A percentile compares a stretch with the other conserved stretches of the same genome.
Conservation (phyloP, 2,329 filamentous ascomycete species). For the Xylaria sp. region DNA sequence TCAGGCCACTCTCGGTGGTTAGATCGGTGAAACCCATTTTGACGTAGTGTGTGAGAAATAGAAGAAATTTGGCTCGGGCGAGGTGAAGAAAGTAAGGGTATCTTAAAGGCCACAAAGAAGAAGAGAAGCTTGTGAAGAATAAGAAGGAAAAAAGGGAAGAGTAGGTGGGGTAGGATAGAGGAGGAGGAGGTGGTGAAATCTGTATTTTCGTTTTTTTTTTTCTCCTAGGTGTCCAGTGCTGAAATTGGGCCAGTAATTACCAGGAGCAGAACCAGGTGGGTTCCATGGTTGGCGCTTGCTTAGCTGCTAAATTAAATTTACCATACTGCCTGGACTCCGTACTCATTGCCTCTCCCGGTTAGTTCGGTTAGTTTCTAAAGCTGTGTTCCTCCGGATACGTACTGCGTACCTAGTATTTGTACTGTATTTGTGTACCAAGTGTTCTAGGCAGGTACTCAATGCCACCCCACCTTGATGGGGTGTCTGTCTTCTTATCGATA, state of each 20-base stretch:
- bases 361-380: background rate
- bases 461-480: background rate
- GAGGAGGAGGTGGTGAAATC: conserved; percentile 42
- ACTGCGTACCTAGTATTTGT: no score
- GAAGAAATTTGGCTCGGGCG: conserved; percentile 31
- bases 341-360: background rate
- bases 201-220: conserved; percentile 46
- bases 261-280: background rate
- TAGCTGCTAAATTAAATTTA: conserved; percentile 2
- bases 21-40: conserved; percentile 72
- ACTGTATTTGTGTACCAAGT: no score
- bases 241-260: conserved; percentile 16
- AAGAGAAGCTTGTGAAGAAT: conserved; percentile 44
- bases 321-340: background rate
- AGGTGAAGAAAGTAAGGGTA: conserved; percentile 43
- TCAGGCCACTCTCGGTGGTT: conserved; percentile 64
- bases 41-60: conserved; percentile 36
- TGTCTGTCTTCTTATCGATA: conserved; percentile 39
- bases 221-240: background rate
- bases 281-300: conserved; percentile 6
- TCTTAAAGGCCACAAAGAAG: conserved; percentile 43
- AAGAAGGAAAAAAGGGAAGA: conserved; percentile 39
- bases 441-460: no score
- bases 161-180: conserved; percentile 46
- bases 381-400: no score